Base-by-base conservation (phyloP, 129 eudicot genomes). In the Glebionis coronaria region DNA sequence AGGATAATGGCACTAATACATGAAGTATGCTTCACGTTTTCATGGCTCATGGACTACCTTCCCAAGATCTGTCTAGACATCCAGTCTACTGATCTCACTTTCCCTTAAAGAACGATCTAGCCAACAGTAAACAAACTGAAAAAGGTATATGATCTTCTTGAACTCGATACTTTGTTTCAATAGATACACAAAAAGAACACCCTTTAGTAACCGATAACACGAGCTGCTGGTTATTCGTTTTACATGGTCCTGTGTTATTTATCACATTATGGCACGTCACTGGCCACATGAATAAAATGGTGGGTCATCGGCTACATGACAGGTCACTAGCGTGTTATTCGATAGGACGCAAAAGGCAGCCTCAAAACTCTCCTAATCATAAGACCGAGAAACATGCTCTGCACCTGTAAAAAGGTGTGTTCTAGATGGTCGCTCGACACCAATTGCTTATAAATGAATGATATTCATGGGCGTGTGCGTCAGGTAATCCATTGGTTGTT, bases 1-100 rank as follows among this genome's bases (percentile, higher is more conserved):
- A 23, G 25, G 25, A 1, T 1, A 23, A 23, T 23, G 2, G 1
- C 25, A 23, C 2, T 23, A 23, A 23, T 23, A 1, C 2, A 2
- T 23, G 25, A 23, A 23, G 25, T 23, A 23, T 23, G 25, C 25
- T 94, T 94, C 61, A 97, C 99, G 0, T 35, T 94, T 20, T 94
- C 99, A 0, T 94, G 99, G 97, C 46, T 94, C 25, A 87, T 94
- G 28, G 99, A 94, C 71, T 97, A 94, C 75, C 95, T 94, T 1
- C 99, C 99, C 6, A 94, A 94, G 71, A 80, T 94, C 72, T 89
- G 99, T 62, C 99, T 97, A 0, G 95, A 89, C 9, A 94, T 73
- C 56, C 73, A 97, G 46, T 81, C 84, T 19, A 84, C 95, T 0
- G 97, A 94, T 54, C 92, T 94, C 49, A 51, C 97, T 4, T 97